phyloP scores from a whole-genome alignment of 2,329 filamentous ascomycete species.

The Cephalotrichum gorgonifer region DNA sequence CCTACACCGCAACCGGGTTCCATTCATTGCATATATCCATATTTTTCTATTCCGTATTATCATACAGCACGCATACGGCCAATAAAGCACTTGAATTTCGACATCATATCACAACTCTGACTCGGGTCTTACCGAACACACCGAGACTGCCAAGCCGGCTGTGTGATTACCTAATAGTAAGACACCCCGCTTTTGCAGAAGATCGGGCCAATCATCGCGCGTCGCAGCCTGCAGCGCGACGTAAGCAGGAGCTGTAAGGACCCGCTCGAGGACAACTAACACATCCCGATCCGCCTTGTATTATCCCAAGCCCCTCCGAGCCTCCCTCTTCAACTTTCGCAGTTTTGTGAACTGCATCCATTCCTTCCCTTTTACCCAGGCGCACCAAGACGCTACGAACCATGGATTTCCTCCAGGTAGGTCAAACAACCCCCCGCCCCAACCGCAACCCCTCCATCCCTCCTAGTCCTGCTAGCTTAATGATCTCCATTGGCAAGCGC shows the following conservation, averaged over 20 bases:
- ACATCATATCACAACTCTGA: background rate
- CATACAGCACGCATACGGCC: background rate
- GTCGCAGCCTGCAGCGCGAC: background rate
- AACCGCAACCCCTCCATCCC: slow-evolving; percentile 6
- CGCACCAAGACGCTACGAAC: background rate
- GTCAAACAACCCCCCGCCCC: background rate
- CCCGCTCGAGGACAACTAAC: background rate
- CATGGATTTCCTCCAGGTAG: slow-evolving; percentile 7
- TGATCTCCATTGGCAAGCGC: background rate
- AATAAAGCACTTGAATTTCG: background rate
- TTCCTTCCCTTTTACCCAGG: background rate
- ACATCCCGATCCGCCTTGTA: background rate
- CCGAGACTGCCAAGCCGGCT: background rate
- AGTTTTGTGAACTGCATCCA: slow-evolving; percentile 3
- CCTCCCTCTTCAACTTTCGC: background rate
- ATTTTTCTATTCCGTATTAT: background rate
- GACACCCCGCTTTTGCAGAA: background rate
- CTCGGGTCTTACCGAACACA: background rate
- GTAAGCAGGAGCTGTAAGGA: background rate
- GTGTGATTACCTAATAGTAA: background rate
- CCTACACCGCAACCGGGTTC: background rate
- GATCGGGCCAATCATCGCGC: background rate
- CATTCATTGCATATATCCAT: background rate
- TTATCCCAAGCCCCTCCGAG: too few species aligned
- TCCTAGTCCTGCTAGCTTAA: slow-evolving; percentile 5